A percentile compares a stretch with the other conserved stretches of the same genome.
Evolutionary conservation across 495 filamentous ascomycete species (phyloP).

Genomic region (Neurospora sp.): DNA sequence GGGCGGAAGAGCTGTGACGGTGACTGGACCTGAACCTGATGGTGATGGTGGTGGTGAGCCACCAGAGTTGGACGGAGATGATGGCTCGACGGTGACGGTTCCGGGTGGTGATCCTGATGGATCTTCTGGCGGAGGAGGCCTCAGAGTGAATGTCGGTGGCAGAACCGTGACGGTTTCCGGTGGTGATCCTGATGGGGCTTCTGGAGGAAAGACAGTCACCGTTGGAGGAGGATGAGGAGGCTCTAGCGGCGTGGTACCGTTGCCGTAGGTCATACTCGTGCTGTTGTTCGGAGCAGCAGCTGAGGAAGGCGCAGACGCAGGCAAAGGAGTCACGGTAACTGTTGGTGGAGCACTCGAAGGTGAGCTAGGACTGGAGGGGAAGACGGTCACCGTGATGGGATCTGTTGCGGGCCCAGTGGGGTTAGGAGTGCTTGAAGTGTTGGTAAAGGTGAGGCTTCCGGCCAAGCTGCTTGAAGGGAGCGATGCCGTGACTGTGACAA

Average conservation of each 20-base stretch:
- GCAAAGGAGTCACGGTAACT: slow-evolving; percentile 1
- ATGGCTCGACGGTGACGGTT: slow-evolving; percentile 1
- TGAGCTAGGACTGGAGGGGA: slow-evolving; percentile 2
- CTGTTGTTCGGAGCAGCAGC: not conserved
- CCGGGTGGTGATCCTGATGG: not conserved
- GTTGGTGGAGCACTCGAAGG: not conserved
- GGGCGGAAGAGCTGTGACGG: not conserved
- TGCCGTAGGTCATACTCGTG: not conserved
- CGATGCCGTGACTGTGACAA: slow-evolving; percentile 6
- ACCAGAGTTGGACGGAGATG: not conserved
- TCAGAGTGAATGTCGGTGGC: not conserved
- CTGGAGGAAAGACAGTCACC: not conserved
- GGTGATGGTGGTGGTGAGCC: not conserved
- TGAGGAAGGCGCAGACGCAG: not conserved
- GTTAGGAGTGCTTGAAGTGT: not conserved
- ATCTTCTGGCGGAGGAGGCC: not conserved
- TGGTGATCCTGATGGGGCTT: not conserved
- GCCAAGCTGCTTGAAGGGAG: slow-evolving; percentile 2
- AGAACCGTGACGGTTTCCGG: slow-evolving; percentile 5
- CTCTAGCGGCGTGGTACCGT: not conserved
- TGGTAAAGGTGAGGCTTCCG: not conserved
- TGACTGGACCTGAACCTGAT: not conserved
- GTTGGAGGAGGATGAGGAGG: not conserved
- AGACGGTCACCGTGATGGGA: slow-evolving; percentile 12
- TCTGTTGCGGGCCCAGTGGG: not conserved